Conservation (phyloP, 352 stramenopile genomes). For the Phytophthora niederhauseri region DNA sequence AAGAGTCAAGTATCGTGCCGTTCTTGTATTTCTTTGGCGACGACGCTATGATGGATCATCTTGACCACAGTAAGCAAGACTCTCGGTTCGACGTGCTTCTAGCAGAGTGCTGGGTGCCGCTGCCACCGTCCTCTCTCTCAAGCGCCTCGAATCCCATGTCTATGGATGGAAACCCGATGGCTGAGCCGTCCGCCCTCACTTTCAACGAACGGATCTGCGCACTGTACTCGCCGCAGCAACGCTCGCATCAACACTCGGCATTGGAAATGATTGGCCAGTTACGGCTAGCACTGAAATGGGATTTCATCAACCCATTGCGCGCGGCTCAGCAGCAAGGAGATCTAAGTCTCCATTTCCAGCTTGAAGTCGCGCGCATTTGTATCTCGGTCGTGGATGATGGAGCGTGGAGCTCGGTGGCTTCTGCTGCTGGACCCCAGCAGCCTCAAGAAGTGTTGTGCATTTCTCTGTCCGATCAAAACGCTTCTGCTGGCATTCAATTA, state of each 20-base stretch:
- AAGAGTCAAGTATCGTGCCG: slow-evolving; percentile 86
- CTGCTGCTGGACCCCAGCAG: slow-evolving; percentile 37
- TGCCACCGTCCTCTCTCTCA: slow-evolving; percentile 50
- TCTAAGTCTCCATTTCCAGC: slow-evolving; percentile 67
- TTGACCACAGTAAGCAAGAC: slow-evolving; percentile 88
- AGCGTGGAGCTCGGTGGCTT: slow-evolving; percentile 34
- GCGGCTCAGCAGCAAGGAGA: slow-evolving; percentile 51
- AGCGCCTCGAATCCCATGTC: slow-evolving; percentile 28
- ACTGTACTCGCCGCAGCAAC: slow-evolving; percentile 58
- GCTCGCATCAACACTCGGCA: slow-evolving; percentile 37
- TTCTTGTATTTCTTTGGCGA: slow-evolving; percentile 92
- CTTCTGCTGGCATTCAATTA: slow-evolving; percentile 74
- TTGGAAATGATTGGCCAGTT: slow-evolving; percentile 79
- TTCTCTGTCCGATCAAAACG: slow-evolving; percentile 72
- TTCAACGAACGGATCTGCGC: slow-evolving; percentile 74
- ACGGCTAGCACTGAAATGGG: slow-evolving; percentile 80
- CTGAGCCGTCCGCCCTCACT: slow-evolving; percentile 34
- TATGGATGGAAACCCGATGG: slow-evolving; percentile 36
- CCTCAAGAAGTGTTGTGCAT: slow-evolving; percentile 77
- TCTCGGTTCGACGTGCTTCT: slow-evolving; percentile 78
- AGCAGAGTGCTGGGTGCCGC: slow-evolving; percentile 79
- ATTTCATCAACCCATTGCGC: slow-evolving; percentile 62
- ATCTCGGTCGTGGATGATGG: slow-evolving; percentile 81
- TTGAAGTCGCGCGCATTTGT: slow-evolving; percentile 77
- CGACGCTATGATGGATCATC: slow-evolving; percentile 85